A percentile compares a stretch with the other conserved stretches of the same genome.
Evolutionary conservation across 805 yeast genomes (phyloP).

Genomic region (Cyberlindnera mrakii): DNA sequence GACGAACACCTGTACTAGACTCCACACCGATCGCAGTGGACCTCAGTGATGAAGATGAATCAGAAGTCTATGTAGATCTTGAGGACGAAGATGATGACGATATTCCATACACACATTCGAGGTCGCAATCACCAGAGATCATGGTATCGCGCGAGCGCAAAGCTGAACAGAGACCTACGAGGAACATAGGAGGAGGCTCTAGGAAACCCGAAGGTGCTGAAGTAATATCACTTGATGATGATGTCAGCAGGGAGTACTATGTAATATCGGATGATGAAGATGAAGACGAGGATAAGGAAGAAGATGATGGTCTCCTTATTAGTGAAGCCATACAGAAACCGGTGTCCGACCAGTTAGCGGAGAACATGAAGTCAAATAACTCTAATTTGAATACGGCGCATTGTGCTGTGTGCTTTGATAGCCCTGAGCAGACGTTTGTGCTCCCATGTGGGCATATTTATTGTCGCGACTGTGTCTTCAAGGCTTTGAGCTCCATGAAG

Average conservation of each 20-base stretch:
- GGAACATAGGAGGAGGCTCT: neutral
- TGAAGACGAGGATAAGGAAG: slow-evolving; percentile 11
- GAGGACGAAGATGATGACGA: slow-evolving; percentile 22
- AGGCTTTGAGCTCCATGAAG: slow-evolving; percentile 34
- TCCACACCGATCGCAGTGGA: neutral
- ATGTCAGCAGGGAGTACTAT: slow-evolving; percentile 12
- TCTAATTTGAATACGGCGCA: slow-evolving; percentile 15
- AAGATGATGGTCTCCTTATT: slow-evolving; percentile 1
- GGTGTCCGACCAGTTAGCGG: slow-evolving; percentile 28
- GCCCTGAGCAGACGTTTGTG: slow-evolving; percentile 40
- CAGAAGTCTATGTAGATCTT: neutral
- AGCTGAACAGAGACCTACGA: slow-evolving; percentile 3
- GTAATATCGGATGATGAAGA: slow-evolving; percentile 18
- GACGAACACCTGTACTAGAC: no score
- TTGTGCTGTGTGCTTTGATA: slow-evolving; percentile 55
- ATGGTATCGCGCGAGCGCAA: slow-evolving; percentile 5
- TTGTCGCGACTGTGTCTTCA: slow-evolving; percentile 47
- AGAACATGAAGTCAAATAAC: slow-evolving; percentile 8
- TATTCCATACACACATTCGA: slow-evolving; percentile 23
- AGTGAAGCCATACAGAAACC: slow-evolving; percentile 21
- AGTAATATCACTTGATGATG: slow-evolving; percentile 10
- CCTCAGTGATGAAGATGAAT: neutral
- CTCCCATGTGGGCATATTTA: slow-evolving; percentile 55
- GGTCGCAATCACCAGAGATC: slow-evolving; percentile 20
- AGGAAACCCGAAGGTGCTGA: slow-evolving; percentile 1